phyloP scores from a whole-genome alignment of 179 eudicot species.

The Amaranthus tricolor region DNA sequence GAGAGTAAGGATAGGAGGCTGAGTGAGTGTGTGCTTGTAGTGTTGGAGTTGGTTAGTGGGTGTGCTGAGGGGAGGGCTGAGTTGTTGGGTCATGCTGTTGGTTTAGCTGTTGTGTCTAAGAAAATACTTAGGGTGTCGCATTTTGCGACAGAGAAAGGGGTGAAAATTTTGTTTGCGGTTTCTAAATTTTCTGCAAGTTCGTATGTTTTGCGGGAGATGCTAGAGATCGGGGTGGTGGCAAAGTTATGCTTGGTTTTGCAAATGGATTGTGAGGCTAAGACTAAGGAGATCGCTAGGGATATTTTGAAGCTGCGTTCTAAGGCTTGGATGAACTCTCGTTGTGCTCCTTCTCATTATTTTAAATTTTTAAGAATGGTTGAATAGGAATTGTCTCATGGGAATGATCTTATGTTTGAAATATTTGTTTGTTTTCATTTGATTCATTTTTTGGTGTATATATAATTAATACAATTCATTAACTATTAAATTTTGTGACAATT shows the following conservation, averaged over 20 bases:
- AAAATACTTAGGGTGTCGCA: constrained; percentile 58
- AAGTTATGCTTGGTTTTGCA: constrained; percentile 74
- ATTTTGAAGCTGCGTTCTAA: constrained; percentile 54
- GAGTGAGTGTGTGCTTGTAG: constrained; percentile 46
- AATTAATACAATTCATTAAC: too few relatives aligned
- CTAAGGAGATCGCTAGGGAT: constrained; percentile 63
- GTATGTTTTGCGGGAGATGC: constrained; percentile 63
- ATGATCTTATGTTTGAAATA: too few relatives aligned
- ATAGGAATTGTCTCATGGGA: too few relatives aligned
- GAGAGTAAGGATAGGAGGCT: constrained; percentile 35
- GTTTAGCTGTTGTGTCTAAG: constrained; percentile 63
- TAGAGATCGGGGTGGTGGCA: constrained; percentile 58
- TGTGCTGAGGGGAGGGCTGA: constrained; percentile 83
- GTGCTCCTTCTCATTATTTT: constrained; percentile 40
- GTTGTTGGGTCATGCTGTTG: constrained; percentile 56
- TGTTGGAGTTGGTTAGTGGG: constrained; percentile 51
- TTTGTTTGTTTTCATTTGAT: too few relatives aligned
- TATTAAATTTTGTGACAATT: too few relatives aligned
- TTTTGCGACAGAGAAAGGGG: constrained; percentile 48
- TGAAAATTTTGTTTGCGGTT: constrained; percentile 45
- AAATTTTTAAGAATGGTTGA: neutral
- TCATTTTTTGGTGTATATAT: too few relatives aligned
- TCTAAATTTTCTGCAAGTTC: constrained; percentile 43
- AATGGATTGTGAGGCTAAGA: constrained; percentile 43
- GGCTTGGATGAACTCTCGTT: constrained; percentile 60